phyloP scores from a whole-genome alignment of 1,284 basidiomycete genomes.

The Irpex sp. region DNA sequence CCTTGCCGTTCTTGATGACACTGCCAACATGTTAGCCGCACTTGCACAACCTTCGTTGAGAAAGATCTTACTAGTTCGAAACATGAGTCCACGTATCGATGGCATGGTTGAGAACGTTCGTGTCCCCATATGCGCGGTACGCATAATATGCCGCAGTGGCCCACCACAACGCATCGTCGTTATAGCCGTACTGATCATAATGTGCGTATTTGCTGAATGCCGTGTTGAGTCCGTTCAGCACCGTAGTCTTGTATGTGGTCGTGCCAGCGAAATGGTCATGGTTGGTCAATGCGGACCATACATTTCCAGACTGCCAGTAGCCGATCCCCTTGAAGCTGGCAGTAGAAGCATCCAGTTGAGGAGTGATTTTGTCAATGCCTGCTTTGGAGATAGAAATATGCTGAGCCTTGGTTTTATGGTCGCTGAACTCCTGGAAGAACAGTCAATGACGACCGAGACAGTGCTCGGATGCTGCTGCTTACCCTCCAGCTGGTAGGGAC shows the following conservation, averaged over 20 bases:
- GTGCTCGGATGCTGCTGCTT: background rate
- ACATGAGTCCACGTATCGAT: conserved; percentile 47
- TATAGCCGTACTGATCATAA: conserved; percentile 42
- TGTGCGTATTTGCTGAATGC: conserved; percentile 35
- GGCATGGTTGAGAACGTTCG: conserved; percentile 37
- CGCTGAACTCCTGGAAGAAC: background rate
- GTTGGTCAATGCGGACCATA: background rate
- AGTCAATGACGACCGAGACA: background rate
- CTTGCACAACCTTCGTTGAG: too few relatives aligned
- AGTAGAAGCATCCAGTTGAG: background rate
- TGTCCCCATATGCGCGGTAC: conserved; percentile 42
- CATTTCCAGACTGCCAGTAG: background rate
- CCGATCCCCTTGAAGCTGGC: background rate
- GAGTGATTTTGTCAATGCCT: background rate
- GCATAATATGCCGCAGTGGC: conserved; percentile 46
- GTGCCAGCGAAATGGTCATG: background rate
- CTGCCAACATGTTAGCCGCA: background rate
- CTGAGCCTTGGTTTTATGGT: background rate
- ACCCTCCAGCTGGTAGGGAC: background rate
- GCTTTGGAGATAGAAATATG: background rate
- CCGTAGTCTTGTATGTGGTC: conserved; percentile 21
- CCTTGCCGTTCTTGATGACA: background rate
- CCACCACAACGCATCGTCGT: conserved; percentile 54
- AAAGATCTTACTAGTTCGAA: conserved; percentile 34
- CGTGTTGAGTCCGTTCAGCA: conserved; percentile 37